Evolutionary conservation across 495 filamentous ascomycete genomes (phyloP).

Genomic region (Ascodesmis nigricans): DNA sequence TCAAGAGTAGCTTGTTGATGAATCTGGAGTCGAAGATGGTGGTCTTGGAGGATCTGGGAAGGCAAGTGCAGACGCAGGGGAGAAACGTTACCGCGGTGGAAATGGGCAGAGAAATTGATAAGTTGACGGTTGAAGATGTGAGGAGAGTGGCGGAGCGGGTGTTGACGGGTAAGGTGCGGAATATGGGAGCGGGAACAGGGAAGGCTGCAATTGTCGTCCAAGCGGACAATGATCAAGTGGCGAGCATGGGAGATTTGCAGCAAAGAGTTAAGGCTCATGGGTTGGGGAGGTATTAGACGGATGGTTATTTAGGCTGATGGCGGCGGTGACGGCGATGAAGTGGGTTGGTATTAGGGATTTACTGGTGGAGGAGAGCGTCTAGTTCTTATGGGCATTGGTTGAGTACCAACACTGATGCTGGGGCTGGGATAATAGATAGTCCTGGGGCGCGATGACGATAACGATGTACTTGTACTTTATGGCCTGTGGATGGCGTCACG

Average conservation of each 20-base stretch:
- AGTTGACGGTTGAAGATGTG: conserved; percentile 58
- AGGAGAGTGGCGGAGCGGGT: conserved; percentile 64
- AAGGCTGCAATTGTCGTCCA: conserved; percentile 89
- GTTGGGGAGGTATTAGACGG: conserved; percentile 14
- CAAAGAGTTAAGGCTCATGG: conserved; percentile 3
- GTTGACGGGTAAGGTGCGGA: conserved; percentile 53
- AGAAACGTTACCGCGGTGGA: conserved; percentile 73
- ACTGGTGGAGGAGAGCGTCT: too few species aligned
- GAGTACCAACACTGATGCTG: too few species aligned
- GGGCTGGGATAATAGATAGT: too few species aligned
- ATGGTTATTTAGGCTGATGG: too few species aligned
- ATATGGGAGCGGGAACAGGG: conserved; percentile 57
- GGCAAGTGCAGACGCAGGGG: conserved; percentile 90
- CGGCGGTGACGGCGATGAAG: too few species aligned
- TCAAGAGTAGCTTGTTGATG: conserved; percentile 78
- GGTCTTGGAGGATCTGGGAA: conserved; percentile 88
- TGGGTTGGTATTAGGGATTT: too few species aligned
- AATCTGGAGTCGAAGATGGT: conserved; percentile 96
- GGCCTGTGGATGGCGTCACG: too few species aligned
- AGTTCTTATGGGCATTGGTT: too few species aligned
- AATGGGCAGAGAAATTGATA: conserved; percentile 77
- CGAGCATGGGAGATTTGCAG: conserved; percentile 21
- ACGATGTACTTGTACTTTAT: too few species aligned
- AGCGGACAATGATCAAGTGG: conserved; percentile 40
- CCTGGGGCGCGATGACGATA: too few species aligned